Evolutionary conservation across 2,329 filamentous ascomycete genomes (phyloP).

Genomic region (Calonectria multiphialidica): DNA sequence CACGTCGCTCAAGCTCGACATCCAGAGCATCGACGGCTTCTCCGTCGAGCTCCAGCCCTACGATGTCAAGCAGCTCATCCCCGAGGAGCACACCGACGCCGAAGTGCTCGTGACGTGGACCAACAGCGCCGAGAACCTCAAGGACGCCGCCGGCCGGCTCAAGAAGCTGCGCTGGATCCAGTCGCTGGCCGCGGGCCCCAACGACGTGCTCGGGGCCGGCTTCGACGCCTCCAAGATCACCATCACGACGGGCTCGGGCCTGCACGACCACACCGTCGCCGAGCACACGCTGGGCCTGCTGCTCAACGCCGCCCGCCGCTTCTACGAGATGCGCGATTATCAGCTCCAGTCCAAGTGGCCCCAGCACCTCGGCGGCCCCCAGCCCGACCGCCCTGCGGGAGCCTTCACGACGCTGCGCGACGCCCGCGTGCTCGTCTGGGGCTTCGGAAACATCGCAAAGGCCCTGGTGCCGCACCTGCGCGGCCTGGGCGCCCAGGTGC

Average conservation of each 20-base stretch:
- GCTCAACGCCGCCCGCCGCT: constrained; percentile 66
- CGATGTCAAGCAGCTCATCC: constrained; percentile 68
- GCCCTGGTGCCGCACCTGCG: constrained; percentile 66
- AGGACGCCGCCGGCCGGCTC: constrained; percentile 66
- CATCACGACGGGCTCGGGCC: constrained; percentile 72
- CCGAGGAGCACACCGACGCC: constrained; percentile 69
- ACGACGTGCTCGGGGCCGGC: constrained; percentile 72
- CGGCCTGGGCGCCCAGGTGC: constrained; percentile 68
- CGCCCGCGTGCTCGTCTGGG: constrained; percentile 71
- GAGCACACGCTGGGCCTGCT: constrained; percentile 73
- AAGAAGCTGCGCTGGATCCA: constrained; percentile 74
- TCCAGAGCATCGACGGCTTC: constrained; percentile 68
- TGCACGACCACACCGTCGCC: constrained; percentile 74
- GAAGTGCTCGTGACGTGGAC: constrained; percentile 72
- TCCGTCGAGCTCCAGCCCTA: constrained; percentile 69
- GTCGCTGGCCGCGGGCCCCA: constrained; percentile 74
- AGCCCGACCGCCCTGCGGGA: constrained; percentile 67
- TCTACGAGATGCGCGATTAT: constrained; percentile 73
- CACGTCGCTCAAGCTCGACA: constrained; percentile 70
- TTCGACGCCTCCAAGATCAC: constrained; percentile 64
- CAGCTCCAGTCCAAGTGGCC: constrained; percentile 71
- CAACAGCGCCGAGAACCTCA: constrained; percentile 69
- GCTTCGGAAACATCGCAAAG: constrained; percentile 76
- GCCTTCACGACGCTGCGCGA: constrained; percentile 71
- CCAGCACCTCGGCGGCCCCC: constrained; percentile 70